Evolutionary conservation across 352 stramenopile genomes (phyloP).

Genomic region (Phytophthora sp.): DNA sequence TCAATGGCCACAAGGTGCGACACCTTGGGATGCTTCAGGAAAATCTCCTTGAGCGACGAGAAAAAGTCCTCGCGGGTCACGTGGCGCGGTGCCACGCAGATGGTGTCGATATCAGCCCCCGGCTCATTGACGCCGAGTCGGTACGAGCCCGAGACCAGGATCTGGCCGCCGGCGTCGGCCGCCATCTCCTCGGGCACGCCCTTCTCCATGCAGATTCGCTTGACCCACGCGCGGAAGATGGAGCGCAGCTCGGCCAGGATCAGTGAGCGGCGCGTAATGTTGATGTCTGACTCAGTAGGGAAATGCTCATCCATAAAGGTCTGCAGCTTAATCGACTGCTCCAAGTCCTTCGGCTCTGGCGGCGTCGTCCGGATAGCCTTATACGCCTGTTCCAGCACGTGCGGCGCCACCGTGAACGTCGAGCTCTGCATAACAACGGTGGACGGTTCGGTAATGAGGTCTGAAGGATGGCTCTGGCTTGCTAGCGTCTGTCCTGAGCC

Average conservation of each 20-base stretch:
- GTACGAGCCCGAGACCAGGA: conserved; percentile 94
- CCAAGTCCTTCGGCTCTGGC: conserved; percentile 82
- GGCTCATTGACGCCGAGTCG: conserved; percentile 97
- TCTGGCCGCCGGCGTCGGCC: conserved; percentile 83
- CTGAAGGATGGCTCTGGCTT: too few species aligned
- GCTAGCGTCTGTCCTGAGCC: too few species aligned
- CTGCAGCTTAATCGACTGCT: conserved; percentile 84
- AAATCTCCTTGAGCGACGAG: conserved; percentile 91
- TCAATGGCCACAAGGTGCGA: conserved; percentile 85
- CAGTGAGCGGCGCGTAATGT: conserved; percentile 86
- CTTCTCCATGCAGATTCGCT: conserved; percentile 82
- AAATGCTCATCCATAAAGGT: conserved; percentile 84
- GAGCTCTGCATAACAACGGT: conserved; percentile 58
- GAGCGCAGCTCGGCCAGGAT: conserved; percentile 86
- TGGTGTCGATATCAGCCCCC: conserved; percentile 97
- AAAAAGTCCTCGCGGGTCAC: conserved; percentile 98
- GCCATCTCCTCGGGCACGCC: conserved; percentile 88
- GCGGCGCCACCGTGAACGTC: conserved; percentile 69
- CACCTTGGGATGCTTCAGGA: conserved; percentile 94
- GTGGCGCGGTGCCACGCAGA: conserved; percentile 96
- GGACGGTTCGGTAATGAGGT: conserved; percentile 3
- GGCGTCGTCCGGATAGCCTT: conserved; percentile 89
- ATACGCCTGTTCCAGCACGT: conserved; percentile 89
- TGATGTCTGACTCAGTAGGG: conserved; percentile 75
- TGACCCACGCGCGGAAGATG: conserved; percentile 89